Evolutionary conservation across 1,284 basidiomycete genomes (phyloP), one percentile per base, ranked within the genome.

Genomic region (Pseudozyma sp.): DNA sequence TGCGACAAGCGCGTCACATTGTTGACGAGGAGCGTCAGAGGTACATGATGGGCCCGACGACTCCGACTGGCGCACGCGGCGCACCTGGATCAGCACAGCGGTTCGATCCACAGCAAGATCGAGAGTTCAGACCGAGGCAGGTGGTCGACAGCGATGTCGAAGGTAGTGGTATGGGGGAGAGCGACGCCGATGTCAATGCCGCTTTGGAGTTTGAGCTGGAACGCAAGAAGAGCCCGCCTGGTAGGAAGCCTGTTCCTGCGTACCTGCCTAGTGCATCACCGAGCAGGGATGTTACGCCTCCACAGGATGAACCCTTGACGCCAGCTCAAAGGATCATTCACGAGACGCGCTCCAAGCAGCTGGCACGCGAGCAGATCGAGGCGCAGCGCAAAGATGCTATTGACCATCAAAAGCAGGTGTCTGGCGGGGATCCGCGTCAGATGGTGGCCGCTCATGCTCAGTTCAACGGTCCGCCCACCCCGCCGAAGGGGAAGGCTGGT

Each of bases 321-420:
- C 77, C 77, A 7, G 79, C 79, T 3, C 79, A 81, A 51, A 56
- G 63, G 30, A 81, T 81, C 65, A 81, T 81, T 34, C 66, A 71
- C 9, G 79, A 81, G 46, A 80, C 79, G 1, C 61, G 79, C 2
- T 78, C 73, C 5, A 68, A 64, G 42, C 75, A 79, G 31, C 19
- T 77, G 17, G 70, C 68, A 2, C 51, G 66, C 8, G 77, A 79
- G 47, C 64, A 68, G 43, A 60, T 67, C 43, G 59, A 73, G 35
- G 73, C 62, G 7, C 54, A 72, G 45, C 64, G 69, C 16, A 55
- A 54, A 45, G 51, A 58, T 9, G 59, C 59, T 1, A 7, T 42
- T 29, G 33, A 4, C 5, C 46, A 57, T 29, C 68, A 72, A 31
- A 16, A 51, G 35, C 29, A 52, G 31, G 30, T 59, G 7, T 46